A percentile compares a stretch with the other conserved stretches of the same genome.
phyloP scores from a whole-genome alignment of 1,139 yeast genomes.

The Fermentozyma sake region DNA sequence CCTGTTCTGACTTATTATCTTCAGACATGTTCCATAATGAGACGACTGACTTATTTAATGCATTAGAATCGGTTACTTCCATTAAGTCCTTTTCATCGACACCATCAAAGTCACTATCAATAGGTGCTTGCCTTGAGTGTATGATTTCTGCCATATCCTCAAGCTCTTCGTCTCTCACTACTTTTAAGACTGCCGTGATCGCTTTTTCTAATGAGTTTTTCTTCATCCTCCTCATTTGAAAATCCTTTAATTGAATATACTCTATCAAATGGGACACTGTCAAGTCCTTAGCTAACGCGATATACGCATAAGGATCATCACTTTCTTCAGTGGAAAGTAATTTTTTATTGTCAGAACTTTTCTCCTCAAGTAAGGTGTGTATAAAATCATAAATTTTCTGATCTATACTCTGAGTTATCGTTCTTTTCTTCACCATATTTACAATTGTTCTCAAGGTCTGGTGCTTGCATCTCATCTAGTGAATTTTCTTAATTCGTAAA shows the following conservation, averaged over 20 bases:
- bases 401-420: slow-evolving; percentile 36
- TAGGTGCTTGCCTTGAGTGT: slow-evolving; percentile 13
- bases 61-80: slow-evolving; percentile 57
- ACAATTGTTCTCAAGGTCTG: no score
- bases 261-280: slow-evolving; percentile 45
- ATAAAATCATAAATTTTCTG: slow-evolving; percentile 48
- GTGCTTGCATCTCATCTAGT: no score
- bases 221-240: slow-evolving; percentile 65
- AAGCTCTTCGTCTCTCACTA: slow-evolving; percentile 37
- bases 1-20: slow-evolving; percentile 6
- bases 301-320: slow-evolving; percentile 32
- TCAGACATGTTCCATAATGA: slow-evolving; percentile 53
- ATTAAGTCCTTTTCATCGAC: slow-evolving; percentile 43
- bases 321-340: slow-evolving; percentile 8
- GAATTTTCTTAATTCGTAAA: no score
- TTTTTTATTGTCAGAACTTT: slow-evolving; percentile 41
- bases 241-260: slow-evolving; percentile 57
- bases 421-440: slow-evolving; percentile 13
- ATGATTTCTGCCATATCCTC: slow-evolving; percentile 18
- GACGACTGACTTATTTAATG: slow-evolving; percentile 72
- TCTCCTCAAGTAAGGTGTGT: slow-evolving; percentile 48
- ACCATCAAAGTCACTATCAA: slow-evolving; percentile 33
- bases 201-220: slow-evolving; percentile 51
- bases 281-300: slow-evolving; percentile 61
- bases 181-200: slow-evolving; percentile 51